Percentiles rank a stretch among this genome's conserved stretches.
These are phyloP conservation scores for Chlorella sp. DNA, from an alignment of 139 green algal species.

Conservation along the genomic window DNA sequence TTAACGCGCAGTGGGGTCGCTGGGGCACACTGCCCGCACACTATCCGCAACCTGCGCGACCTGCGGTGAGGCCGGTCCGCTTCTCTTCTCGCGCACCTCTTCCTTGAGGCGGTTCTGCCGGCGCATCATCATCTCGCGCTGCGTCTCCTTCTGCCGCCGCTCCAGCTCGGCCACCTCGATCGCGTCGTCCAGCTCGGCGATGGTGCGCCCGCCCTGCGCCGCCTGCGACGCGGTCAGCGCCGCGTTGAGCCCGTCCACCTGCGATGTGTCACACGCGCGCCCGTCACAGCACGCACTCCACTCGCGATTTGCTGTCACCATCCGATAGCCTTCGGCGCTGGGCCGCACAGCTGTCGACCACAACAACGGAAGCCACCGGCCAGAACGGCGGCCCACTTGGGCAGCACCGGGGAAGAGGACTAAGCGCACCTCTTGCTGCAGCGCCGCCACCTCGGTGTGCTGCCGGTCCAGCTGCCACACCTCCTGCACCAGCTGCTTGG, in stretches of 20 bases:
- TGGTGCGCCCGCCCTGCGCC: neutral
- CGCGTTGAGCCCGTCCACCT: conserved; percentile 1
- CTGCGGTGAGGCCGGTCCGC: no score
- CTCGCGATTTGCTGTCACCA: no score
- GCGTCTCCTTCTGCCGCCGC: conserved; percentile 1
- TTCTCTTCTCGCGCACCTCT: no score
- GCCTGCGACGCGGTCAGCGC: neutral
- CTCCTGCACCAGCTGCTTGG: conserved; percentile 1
- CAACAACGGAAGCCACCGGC: no score
- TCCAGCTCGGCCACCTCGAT: conserved; percentile 19
- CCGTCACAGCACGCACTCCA: no score
- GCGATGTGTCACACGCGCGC: neutral
- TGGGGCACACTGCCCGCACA: no score
- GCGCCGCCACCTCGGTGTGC: conserved; percentile 16
- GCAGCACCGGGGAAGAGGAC: no score
- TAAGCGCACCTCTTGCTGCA: conserved; percentile 23
- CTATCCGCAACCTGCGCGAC: no score
- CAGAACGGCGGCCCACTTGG: no score
- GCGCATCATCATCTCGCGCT: conserved; percentile 2
- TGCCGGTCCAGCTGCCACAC: conserved; percentile 24
- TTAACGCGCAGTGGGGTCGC: no score
- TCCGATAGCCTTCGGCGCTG: no score
- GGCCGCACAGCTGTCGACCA: no score
- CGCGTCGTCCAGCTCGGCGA: conserved; percentile 19
- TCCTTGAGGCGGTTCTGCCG: conserved; percentile 16